Evolutionary conservation across 495 filamentous ascomycete species (phyloP), one percentile per base, ranked within the genome.

Genomic region (Hypoxylon subgilvum): DNA sequence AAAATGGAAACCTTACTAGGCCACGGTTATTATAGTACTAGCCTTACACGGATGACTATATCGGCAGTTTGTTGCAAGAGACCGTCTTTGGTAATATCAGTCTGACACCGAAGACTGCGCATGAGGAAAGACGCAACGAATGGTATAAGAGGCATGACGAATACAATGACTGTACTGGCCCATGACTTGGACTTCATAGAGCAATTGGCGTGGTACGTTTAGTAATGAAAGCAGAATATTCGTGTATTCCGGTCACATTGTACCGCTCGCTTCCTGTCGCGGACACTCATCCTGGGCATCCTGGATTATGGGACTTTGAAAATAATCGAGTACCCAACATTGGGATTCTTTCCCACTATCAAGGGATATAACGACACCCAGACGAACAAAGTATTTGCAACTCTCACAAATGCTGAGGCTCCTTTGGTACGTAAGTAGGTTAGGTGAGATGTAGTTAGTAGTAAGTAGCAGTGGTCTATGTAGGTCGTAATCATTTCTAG

Each of bases 181-280:
- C 7, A 63, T 27, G 60, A 50, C 32, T 52, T 52, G 28, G 52
- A 46, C 39, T 32, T 47, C 43, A 56, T 57, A 52, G 52, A 63
- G 52, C n/a, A 54, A 34, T 31, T 54, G 38, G 60, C 48, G 39
- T 41, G 30, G 53, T 54, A 58, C 39, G 53, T 48, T 36, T 63
- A 63, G 48, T 63, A 63, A 63, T 63, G 53, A 57, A 63, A 63
- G 47, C 13, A 17, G 35, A 54, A 41, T 52, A 38, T 59, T 12
- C 13, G 18, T 36, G 25, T 17, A 7, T 23, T 35, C 36, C n/a
- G n/a, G n/a, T n/a, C n/a, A n/a, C n/a, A n/a, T n/a, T n/a, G n/a
- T n/a, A n/a, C n/a, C n/a, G n/a, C n/a, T n/a, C n/a, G n/a, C n/a
- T n/a, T n/a, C n/a, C n/a, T n/a, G n/a, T n/a, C n/a, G n/a, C n/a